These are phyloP conservation scores for Arbutus unedo DNA, from an alignment of 148 eudicot genomes.

Conservation along the genomic window DNA sequence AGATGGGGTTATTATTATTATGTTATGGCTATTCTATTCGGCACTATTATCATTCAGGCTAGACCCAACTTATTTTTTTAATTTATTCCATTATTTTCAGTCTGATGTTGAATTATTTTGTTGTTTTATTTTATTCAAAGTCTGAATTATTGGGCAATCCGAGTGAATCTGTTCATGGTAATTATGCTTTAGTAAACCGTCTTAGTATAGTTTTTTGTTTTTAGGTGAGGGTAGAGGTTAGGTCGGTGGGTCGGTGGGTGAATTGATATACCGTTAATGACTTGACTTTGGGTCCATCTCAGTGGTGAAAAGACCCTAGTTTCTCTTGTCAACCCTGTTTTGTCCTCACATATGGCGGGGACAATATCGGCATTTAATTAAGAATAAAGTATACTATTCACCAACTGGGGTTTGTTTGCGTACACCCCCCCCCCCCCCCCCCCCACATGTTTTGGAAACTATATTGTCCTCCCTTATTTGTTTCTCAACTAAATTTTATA, in stretches of 20 bases:
- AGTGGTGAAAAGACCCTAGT: background rate
- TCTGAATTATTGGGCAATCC: too few species aligned
- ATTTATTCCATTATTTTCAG: too few species aligned
- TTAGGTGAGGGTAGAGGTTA: background rate
- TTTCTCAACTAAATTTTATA: background rate
- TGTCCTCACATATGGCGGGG: background rate
- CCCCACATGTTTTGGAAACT: background rate
- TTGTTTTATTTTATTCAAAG: too few species aligned
- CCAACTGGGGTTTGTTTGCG: background rate
- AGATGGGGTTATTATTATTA: too few species aligned
- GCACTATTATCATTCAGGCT: too few species aligned
- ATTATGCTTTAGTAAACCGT: too few species aligned
- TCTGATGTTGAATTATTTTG: too few species aligned
- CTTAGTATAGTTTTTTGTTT: too few species aligned
- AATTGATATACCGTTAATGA: background rate
- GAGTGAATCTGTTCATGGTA: too few species aligned
- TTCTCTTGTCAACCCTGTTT: background rate
- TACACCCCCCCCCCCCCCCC: too few species aligned
- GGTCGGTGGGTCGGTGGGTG: constrained; percentile 9
- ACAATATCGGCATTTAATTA: background rate
- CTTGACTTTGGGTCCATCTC: background rate
- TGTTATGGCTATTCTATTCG: too few species aligned
- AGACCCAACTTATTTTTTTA: too few species aligned
- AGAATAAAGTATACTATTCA: background rate
- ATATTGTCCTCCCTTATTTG: background rate